Percentiles rank a stretch among this genome's conserved stretches.
phyloP scores from a whole-genome alignment of 805 yeast genomes.

The Ogataea minuta region DNA sequence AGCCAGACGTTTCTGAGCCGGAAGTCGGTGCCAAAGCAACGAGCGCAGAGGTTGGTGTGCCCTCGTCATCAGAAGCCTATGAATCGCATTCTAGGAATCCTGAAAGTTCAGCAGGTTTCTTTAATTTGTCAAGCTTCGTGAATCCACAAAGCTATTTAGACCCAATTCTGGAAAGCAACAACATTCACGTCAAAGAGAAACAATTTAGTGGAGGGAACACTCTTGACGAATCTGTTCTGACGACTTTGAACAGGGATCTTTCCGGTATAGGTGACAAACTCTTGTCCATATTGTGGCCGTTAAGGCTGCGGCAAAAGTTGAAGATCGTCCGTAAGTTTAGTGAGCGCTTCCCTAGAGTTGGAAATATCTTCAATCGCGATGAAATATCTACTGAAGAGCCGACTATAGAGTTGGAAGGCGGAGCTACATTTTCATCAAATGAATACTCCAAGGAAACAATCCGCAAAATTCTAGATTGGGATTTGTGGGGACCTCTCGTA shows the following conservation, averaged over 20 bases:
- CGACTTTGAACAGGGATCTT: constrained; percentile 41
- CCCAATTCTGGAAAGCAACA: constrained; percentile 25
- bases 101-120: constrained; percentile 13
- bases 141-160: constrained; percentile 33
- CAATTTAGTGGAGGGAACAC: constrained; percentile 60
- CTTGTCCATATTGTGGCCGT: constrained; percentile 37
- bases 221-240: constrained; percentile 52
- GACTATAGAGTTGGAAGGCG: constrained; percentile 17
- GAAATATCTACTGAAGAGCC: constrained; percentile 22
- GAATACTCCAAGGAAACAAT: constrained; percentile 36
- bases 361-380: constrained; percentile 12
- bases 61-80: background rate
- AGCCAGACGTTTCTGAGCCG: constrained; percentile 30
- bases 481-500: constrained; percentile 60
- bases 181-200: constrained; percentile 40
- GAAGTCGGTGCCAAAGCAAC: constrained; percentile 5
- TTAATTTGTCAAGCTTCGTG: constrained; percentile 34
- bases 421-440: constrained; percentile 21
- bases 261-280: constrained; percentile 35
- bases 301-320: constrained; percentile 32
- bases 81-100: background rate
- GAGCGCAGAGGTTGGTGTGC: constrained; percentile 2
- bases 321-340: constrained; percentile 29
- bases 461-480: constrained; percentile 51
- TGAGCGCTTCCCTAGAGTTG: constrained; percentile 21